A percentile compares a stretch with the other conserved stretches of the same genome.
These are phyloP conservation scores for Pichia manshurica DNA, from an alignment of 805 yeast genomes.

Conservation along the genomic window DNA sequence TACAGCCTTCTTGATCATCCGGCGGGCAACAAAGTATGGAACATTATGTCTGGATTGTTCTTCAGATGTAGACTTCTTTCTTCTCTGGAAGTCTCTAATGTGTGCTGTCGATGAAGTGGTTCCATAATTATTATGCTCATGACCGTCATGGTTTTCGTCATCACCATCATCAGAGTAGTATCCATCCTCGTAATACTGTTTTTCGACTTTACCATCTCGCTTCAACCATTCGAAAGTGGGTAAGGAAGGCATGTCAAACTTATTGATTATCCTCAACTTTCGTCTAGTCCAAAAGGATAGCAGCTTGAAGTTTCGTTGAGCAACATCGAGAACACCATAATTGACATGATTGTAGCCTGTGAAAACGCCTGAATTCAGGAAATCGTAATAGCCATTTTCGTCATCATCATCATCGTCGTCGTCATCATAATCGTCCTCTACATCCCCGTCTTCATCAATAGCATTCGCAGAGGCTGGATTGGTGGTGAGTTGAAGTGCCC, in stretches of 20 bases:
- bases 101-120: constrained; percentile 24
- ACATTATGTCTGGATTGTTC: constrained; percentile 23
- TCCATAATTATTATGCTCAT: constrained; percentile 12
- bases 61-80: constrained; percentile 4
- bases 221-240: constrained; percentile 34
- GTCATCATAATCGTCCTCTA: constrained; percentile 13
- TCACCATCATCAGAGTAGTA: constrained; percentile 22
- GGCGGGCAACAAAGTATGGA: constrained; percentile 59
- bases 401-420: constrained; percentile 12
- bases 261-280: constrained; percentile 27
- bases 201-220: constrained; percentile 26
- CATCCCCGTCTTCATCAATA: constrained; percentile 12
- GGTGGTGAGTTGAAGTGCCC: constrained; percentile 1
- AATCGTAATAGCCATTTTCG: constrained; percentile 12
- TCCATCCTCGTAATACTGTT: constrained; percentile 33
- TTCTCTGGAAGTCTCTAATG: constrained; percentile 44
- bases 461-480: not conserved
- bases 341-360: not conserved
- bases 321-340: constrained; percentile 4
- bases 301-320: constrained; percentile 17
- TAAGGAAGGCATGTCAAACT: constrained; percentile 38
- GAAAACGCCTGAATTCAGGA: not conserved
- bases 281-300: constrained; percentile 22
- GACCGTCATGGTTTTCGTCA: constrained; percentile 10
- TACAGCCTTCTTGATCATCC: constrained; percentile 63